Evolutionary conservation across 345 rosid species (phyloP).

Genomic region (Citrus mangshanensis): DNA sequence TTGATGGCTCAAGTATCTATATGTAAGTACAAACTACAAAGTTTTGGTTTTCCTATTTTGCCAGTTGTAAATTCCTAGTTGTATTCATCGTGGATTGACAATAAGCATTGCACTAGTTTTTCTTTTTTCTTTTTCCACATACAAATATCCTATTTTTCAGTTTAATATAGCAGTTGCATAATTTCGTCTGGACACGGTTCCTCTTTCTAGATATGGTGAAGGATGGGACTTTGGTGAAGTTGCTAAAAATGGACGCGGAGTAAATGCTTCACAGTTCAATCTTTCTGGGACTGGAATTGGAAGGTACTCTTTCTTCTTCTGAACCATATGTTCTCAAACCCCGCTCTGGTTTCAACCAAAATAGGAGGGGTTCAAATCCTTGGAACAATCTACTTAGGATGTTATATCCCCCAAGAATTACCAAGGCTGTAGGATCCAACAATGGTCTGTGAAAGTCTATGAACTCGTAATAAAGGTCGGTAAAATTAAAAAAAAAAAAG

Average conservation of each 20-base stretch:
- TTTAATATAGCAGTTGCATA: not conserved
- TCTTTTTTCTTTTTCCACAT: not conserved
- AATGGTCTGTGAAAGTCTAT: not conserved
- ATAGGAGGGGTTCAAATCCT: not conserved
- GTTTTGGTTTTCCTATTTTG: not conserved
- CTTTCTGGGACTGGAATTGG: constrained; percentile 83
- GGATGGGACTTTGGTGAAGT: constrained; percentile 99
- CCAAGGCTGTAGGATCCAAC: not conserved
- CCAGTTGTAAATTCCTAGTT: not conserved
- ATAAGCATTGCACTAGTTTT: not conserved
- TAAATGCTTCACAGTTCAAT: constrained; percentile 84
- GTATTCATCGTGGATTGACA: not conserved
- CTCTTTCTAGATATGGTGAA: constrained; percentile 79
- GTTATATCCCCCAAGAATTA: not conserved
- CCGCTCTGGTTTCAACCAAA: not conserved
- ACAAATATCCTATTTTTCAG: not conserved
- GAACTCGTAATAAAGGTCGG: not conserved
- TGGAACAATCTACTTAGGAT: not conserved
- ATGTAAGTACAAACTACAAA: constrained; percentile 55
- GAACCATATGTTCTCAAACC: not conserved
- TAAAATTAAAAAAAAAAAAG: too few relatives aligned
- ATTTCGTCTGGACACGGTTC: constrained; percentile 3
- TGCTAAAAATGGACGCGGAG: constrained; percentile 87
- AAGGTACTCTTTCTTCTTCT: constrained; percentile 44
- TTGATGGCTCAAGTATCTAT: constrained; percentile 78